Evolutionary conservation across 306 rosid species (phyloP).

Genomic region (Herpetospermum pedunculosum): DNA sequence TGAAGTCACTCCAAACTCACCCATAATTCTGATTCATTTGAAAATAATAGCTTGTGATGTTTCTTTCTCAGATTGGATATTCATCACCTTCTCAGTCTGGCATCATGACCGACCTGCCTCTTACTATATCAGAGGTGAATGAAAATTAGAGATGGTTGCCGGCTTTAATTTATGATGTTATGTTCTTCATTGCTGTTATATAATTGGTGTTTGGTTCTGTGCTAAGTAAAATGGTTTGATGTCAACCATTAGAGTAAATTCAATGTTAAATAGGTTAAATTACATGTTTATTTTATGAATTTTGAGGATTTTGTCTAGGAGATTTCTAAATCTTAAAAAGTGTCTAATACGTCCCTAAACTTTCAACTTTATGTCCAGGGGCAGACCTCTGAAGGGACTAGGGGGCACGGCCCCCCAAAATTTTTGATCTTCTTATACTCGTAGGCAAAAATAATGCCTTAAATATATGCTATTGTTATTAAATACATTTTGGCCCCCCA

Average conservation of each 20-base stretch:
- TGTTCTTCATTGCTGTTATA: too few species aligned
- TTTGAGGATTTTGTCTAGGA: too few species aligned
- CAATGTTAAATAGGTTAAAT: background rate
- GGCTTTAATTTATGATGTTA: background rate
- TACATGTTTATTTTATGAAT: background rate
- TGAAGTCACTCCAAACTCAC: background rate
- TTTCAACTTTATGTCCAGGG: too few species aligned
- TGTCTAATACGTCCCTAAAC: too few species aligned
- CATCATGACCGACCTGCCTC: conserved; percentile 46
- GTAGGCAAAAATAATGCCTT: too few species aligned
- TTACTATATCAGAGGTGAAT: conserved; percentile 44
- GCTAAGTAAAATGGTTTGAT: background rate
- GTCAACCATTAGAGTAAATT: background rate
- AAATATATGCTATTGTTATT: too few species aligned
- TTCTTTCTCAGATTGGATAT: conserved; percentile 55
- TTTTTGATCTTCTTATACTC: too few species aligned
- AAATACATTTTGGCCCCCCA: too few species aligned
- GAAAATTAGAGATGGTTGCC: background rate
- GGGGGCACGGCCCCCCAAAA: too few species aligned
- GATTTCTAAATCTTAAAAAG: too few species aligned
- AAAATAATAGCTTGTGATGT: background rate
- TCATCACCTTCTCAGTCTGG: conserved; percentile 70
- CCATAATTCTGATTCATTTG: background rate
- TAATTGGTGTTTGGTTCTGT: too few species aligned
- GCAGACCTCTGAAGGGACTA: too few species aligned